A percentile compares a stretch with the other conserved stretches of the same genome.
These are phyloP conservation scores for Venturia nashicola DNA, from an alignment of 2,329 filamentous ascomycete genomes.

Conservation along the genomic window DNA sequence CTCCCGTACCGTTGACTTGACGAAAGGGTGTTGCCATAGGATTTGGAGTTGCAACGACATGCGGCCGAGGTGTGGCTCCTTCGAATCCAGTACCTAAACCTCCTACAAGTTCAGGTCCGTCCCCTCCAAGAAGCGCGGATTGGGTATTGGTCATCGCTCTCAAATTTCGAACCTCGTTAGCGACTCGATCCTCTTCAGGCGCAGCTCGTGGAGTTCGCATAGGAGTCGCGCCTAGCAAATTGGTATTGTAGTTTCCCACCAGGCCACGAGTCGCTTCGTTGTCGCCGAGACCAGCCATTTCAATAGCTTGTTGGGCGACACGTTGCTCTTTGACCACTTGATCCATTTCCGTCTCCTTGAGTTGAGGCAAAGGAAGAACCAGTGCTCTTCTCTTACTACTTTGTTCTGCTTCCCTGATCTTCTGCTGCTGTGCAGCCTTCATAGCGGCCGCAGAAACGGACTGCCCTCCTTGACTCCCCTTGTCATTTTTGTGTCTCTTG, in stretches of 20 bases:
- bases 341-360: conserved; percentile 84
- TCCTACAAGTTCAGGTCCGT: conserved; percentile 82
- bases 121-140: conserved; percentile 82
- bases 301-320: conserved; percentile 74
- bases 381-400: conserved; percentile 82
- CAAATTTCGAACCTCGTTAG: conserved; percentile 93
- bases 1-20: conserved; percentile 49
- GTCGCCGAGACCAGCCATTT: conserved; percentile 62
- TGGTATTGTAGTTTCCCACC: conserved; percentile 67
- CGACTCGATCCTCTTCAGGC: conserved; percentile 86
- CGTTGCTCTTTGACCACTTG: conserved; percentile 99
- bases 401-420: conserved; percentile 89
- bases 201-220: conserved; percentile 87
- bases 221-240: conserved; percentile 67
- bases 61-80: conserved; percentile 66
- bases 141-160: conserved; percentile 85
- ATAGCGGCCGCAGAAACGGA: conserved; percentile 75
- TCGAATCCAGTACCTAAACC: conserved; percentile 75
- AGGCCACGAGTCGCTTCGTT: conserved; percentile 77
- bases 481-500: conserved; percentile 82
- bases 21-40: conserved; percentile 84
- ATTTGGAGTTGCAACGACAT: conserved; percentile 82
- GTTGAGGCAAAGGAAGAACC: conserved; percentile 78
- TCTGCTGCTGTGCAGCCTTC: conserved; percentile 89
- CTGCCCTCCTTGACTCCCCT: conserved; percentile 51